Percentiles rank a stretch among this genome's conserved stretches.
These are phyloP conservation scores for Polyrhizophydium stewartii DNA, from an alignment of 371 early-diverging fungal species.

Conservation along the genomic window DNA sequence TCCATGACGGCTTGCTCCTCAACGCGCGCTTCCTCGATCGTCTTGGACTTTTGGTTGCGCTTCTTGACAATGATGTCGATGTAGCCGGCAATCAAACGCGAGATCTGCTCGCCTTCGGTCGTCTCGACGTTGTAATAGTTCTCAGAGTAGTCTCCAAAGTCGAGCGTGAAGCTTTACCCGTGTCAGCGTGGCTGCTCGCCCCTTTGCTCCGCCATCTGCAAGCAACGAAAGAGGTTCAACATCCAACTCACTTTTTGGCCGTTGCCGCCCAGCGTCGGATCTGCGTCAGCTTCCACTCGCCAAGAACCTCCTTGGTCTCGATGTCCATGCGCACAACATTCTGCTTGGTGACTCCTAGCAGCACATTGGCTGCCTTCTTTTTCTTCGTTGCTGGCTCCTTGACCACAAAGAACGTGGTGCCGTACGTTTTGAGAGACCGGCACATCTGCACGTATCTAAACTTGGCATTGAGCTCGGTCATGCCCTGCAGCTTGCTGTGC, in stretches of 20 bases:
- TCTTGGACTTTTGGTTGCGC: slow-evolving; percentile 39
- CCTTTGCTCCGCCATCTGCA: slow-evolving; percentile 1
- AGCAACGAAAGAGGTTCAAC: background rate
- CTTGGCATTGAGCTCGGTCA: slow-evolving; percentile 51
- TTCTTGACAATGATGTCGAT: slow-evolving; percentile 60
- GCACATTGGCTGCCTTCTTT: slow-evolving; percentile 29
- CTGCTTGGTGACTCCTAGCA: slow-evolving; percentile 53
- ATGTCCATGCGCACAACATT: slow-evolving; percentile 45
- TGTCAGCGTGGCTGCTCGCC: too few species aligned
- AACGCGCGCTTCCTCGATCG: slow-evolving; percentile 23
- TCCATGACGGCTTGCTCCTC: slow-evolving; percentile 49
- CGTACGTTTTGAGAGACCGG: slow-evolving; percentile 52
- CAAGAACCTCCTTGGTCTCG: slow-evolving; percentile 47
- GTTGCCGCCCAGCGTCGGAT: slow-evolving; percentile 56
- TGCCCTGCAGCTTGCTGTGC: slow-evolving; percentile 45
- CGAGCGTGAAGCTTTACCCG: slow-evolving; percentile 57
- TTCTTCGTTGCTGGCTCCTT: slow-evolving; percentile 37
- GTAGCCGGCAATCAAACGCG: slow-evolving; percentile 54
- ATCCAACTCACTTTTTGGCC: slow-evolving; percentile 27
- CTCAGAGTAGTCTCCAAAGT: slow-evolving; percentile 55
- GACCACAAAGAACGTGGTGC: slow-evolving; percentile 52
- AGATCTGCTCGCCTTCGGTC: slow-evolving; percentile 51
- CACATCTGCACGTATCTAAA: slow-evolving; percentile 52
- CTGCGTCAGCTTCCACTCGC: slow-evolving; percentile 47
- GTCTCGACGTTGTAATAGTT: slow-evolving; percentile 53